Evolutionary conservation across 2,329 filamentous ascomycete genomes (phyloP), one percentile per base, ranked within the genome.

Genomic region (Scedosporium dehoogii): DNA sequence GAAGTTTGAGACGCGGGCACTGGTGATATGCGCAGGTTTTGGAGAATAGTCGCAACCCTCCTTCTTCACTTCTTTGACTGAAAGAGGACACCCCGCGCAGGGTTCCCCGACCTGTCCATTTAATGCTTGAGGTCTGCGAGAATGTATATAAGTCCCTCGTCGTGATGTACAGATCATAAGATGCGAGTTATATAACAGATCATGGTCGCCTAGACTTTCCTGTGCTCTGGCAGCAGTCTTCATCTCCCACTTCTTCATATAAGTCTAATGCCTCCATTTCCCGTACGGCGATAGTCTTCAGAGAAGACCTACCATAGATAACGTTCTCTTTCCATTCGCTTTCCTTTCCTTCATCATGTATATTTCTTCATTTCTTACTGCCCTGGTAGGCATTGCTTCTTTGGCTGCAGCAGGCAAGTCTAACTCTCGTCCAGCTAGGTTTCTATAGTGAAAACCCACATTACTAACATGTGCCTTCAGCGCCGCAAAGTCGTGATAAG

Each of bases 371-470:
- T 51, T 25, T 33, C 5, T 60, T 10, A 41, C 29, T n/a, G 70
- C 69, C 65, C 67, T 73, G 33, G 65, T 64, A 58, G 70, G 69
- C 65, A 62, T 72, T 55, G 62, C 63, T 58, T 71, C 69, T 21
- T 51, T 73, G 23, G 71, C 64, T 27, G 64, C 65, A 60, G 68
- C 70, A 60, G 71, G 70, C 73, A 65, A 55, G 69, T 63, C 16
- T 6, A 7, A 7, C 27, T n/a, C 27, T 10, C n/a, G n/a, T n/a
- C n/a, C n/a, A n/a, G n/a, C n/a, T n/a, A n/a, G n/a, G n/a, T n/a
- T n/a, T n/a, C n/a, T n/a, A n/a, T n/a, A n/a, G n/a, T n/a, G n/a
- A n/a, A n/a, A n/a, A n/a, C n/a, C n/a, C 56, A 10, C 18, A 16
- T 29, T 18, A 10, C 23, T 55, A 55, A 55, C 44, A 6, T 4